These are phyloP conservation scores for Ophiostoma pallidulum DNA, from an alignment of 2,329 filamentous ascomycete species.

Conservation along the genomic window DNA sequence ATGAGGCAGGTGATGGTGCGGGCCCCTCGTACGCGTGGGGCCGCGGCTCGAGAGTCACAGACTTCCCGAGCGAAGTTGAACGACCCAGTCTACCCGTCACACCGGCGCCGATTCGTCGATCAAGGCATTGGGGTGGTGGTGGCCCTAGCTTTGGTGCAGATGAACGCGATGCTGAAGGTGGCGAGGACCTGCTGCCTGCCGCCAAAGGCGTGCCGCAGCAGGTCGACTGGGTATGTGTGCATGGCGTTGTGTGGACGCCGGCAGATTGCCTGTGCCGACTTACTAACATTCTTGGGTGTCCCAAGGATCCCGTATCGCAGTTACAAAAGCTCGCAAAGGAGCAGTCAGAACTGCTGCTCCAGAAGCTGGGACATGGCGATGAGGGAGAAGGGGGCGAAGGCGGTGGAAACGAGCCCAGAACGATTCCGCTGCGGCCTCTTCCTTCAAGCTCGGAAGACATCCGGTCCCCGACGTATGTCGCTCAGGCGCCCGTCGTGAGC, in stretches of 20 bases:
- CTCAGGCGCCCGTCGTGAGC: conserved; percentile 30
- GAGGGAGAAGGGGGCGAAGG: conserved; percentile 10
- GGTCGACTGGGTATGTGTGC: conserved; percentile 86
- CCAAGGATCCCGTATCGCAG: conserved; percentile 60
- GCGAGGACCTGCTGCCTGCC: conserved; percentile 51
- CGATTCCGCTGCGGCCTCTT: conserved; percentile 38
- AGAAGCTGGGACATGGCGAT: conserved; percentile 35
- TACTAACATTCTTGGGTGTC: conserved; percentile 40
- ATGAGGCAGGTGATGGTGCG: neutral
- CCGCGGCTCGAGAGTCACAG: conserved; percentile 60
- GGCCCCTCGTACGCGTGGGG: conserved; percentile 21
- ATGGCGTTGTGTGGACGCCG: conserved; percentile 39
- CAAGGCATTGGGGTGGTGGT: conserved; percentile 54
- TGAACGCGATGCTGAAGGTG: conserved; percentile 35
- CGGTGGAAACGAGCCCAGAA: conserved; percentile 13
- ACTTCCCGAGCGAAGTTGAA: conserved; percentile 76
- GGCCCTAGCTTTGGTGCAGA: conserved; percentile 35
- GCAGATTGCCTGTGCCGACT: conserved; percentile 46
- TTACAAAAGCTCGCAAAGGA: conserved; percentile 60
- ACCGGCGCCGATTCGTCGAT: conserved; percentile 65
- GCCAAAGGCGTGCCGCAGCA: conserved; percentile 81
- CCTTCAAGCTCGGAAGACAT: conserved; percentile 44
- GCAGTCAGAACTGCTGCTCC: conserved; percentile 53
- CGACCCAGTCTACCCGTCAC: conserved; percentile 85
- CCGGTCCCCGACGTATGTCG: conserved; percentile 36